Conservation (phyloP, 805 yeast genomes). For the Yamadazyma endophytica region DNA sequence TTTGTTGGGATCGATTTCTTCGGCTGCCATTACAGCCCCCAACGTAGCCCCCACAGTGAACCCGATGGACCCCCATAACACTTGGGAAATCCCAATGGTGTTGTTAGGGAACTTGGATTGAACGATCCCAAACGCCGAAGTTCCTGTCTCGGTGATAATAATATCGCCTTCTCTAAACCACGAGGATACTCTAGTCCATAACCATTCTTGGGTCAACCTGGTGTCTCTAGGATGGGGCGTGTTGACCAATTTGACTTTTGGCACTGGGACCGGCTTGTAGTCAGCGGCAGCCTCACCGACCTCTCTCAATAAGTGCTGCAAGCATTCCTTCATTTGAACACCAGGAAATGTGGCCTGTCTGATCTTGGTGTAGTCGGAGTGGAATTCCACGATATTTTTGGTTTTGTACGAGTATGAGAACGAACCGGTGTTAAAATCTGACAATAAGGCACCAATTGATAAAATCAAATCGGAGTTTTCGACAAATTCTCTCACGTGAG, state of each 20-base stretch:
- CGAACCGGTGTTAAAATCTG: constrained; percentile 40
- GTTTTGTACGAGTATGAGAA: constrained; percentile 37
- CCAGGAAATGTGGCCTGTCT: constrained; percentile 38
- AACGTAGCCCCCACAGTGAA: constrained; percentile 63
- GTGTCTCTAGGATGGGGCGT: constrained; percentile 31
- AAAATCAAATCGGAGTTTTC: constrained; percentile 34
- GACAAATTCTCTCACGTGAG: constrained; percentile 33
- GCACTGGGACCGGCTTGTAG: constrained; percentile 54
- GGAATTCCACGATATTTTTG: constrained; percentile 37
- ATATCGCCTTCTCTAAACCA: constrained; percentile 67
- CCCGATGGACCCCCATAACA: constrained; percentile 75
- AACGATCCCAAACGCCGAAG: constrained; percentile 69
- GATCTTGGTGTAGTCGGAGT: constrained; percentile 38
- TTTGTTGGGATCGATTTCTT: constrained; percentile 55
- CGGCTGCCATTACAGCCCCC: constrained; percentile 68
- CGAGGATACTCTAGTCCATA: constrained; percentile 61
- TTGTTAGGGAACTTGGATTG: constrained; percentile 61
- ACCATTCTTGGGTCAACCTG: constrained; percentile 54
- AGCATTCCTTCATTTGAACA: constrained; percentile 41
- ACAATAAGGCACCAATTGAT: constrained; percentile 35
- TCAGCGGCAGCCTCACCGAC: constrained; percentile 35
- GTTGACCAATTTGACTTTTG: constrained; percentile 45
- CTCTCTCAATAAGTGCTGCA: constrained; percentile 37
- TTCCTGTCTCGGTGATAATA: constrained; percentile 69
- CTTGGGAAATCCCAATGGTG: constrained; percentile 67